Conservation (phyloP, 768 basidiomycete genomes). For the Tremella mesenterica region DNA sequence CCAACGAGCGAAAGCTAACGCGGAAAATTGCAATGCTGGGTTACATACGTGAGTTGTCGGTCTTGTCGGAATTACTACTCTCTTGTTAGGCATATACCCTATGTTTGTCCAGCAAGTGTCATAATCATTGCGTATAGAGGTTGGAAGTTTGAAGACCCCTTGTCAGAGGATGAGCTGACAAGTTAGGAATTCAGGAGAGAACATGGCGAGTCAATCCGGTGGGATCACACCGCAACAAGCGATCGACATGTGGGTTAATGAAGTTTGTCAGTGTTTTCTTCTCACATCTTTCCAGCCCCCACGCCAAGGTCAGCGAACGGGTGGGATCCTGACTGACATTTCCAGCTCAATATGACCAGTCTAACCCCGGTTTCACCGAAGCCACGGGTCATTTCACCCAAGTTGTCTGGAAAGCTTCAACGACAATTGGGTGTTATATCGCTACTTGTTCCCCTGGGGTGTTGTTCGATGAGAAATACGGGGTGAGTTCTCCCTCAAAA, state of each 20-base stretch:
- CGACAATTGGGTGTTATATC: conserved; percentile 8
- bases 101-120: too few species aligned
- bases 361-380: conserved; percentile 3
- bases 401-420: conserved; percentile 9
- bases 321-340: background rate
- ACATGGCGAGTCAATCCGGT: conserved; percentile 12
- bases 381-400: conserved; percentile 15
- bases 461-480: conserved; percentile 7
- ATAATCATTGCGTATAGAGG: too few species aligned
- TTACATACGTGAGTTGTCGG: conserved; percentile 6
- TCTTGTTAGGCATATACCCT: too few species aligned
- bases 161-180: background rate
- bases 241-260: conserved; percentile 14
- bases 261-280: conserved; percentile 1
- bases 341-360: conserved; percentile 6
- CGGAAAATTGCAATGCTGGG: conserved; percentile 6
- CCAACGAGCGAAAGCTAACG: conserved; percentile 8
- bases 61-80: too few species aligned
- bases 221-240: conserved; percentile 2
- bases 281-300: background rate
- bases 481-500: background rate
- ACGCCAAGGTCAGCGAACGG: too few species aligned
- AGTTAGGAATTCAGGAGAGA: conserved; percentile 13
- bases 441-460: conserved; percentile 4
- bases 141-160: too few species aligned